Conservation (phyloP, 208 protist species). For the Leptomonas pyrrhocoris region DNA sequence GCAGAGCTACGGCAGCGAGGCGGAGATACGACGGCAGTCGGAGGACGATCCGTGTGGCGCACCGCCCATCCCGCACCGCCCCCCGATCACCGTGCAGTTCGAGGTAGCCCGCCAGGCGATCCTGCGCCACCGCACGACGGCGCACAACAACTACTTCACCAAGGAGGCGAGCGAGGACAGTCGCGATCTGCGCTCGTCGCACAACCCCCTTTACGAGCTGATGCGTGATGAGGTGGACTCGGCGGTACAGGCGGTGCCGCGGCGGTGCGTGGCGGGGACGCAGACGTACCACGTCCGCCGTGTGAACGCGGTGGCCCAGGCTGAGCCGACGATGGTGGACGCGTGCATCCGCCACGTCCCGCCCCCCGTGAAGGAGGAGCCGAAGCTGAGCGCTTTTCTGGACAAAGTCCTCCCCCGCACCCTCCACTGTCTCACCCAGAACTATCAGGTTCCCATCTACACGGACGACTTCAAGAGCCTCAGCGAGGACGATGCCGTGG, state of each 20-base stretch:
- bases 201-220: constrained; percentile 70
- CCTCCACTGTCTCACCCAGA: constrained; percentile 84
- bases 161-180: constrained; percentile 91
- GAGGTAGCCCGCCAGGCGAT: constrained; percentile 67
- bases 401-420: constrained; percentile 80
- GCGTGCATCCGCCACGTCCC: constrained; percentile 71
- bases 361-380: constrained; percentile 57
- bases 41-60: constrained; percentile 20
- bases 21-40: constrained; percentile 72
- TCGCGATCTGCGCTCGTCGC: constrained; percentile 71
- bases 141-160: constrained; percentile 62
- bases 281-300: constrained; percentile 84
- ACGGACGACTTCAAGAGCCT: constrained; percentile 84
- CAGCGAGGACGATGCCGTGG: constrained; percentile 88
- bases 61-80: constrained; percentile 44
- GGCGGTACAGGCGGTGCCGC: constrained; percentile 78
- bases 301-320: constrained; percentile 83
- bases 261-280: constrained; percentile 26
- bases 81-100: constrained; percentile 72
- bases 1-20: constrained; percentile 81
- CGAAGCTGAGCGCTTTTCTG: constrained; percentile 72
- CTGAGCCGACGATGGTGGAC: constrained; percentile 79
- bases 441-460: constrained; percentile 87
- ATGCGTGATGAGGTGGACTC: constrained; percentile 74
- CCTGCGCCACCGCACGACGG: constrained; percentile 54